Percentiles rank a stretch among this genome's conserved stretches.
These are phyloP conservation scores for Pseudogymnoascus destructans DNA, from an alignment of 2,329 filamentous ascomycete species.

Conservation along the genomic window DNA sequence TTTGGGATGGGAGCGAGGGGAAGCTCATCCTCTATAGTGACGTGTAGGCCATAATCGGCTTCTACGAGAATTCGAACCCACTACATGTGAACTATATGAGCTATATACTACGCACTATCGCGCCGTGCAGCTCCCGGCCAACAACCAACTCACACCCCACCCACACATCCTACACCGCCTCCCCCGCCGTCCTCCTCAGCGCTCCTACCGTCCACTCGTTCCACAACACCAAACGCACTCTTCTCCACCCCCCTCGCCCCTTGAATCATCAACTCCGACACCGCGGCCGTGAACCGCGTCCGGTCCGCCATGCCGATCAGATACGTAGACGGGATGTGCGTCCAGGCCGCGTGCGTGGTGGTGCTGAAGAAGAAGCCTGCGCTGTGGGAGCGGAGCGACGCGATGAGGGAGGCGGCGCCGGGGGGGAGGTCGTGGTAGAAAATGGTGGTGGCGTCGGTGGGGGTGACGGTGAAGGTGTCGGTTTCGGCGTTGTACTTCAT, in stretches of 20 bases:
- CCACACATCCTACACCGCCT: background rate
- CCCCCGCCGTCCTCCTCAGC: background rate
- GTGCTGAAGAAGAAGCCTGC: conserved; percentile 8
- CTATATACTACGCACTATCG: background rate
- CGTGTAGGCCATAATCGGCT: background rate
- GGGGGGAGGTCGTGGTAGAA: background rate
- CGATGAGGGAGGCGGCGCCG: background rate
- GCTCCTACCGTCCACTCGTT: conserved; percentile 17
- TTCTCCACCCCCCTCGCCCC: conserved; percentile 15
- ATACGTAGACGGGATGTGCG: conserved; percentile 9
- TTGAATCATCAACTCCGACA: conserved; percentile 16
- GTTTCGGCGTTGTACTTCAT: background rate
- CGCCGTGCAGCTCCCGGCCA: background rate
- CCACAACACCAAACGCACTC: conserved; percentile 18
- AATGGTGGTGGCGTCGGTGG: background rate
- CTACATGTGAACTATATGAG: background rate
- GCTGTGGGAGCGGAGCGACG: background rate
- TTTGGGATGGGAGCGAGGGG: conserved; percentile 6
- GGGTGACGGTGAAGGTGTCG: background rate
- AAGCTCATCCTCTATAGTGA: background rate
- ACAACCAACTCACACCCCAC: background rate
- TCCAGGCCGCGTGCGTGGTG: conserved; percentile 6
- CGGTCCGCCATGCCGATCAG: conserved; percentile 1
- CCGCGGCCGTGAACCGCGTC: background rate
- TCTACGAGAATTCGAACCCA: background rate